A percentile compares a stretch with the other conserved stretches of the same genome.
These are phyloP conservation scores for Macadamia tetraphylla DNA, from an alignment of 164 flowering plant species.

Conservation along the genomic window DNA sequence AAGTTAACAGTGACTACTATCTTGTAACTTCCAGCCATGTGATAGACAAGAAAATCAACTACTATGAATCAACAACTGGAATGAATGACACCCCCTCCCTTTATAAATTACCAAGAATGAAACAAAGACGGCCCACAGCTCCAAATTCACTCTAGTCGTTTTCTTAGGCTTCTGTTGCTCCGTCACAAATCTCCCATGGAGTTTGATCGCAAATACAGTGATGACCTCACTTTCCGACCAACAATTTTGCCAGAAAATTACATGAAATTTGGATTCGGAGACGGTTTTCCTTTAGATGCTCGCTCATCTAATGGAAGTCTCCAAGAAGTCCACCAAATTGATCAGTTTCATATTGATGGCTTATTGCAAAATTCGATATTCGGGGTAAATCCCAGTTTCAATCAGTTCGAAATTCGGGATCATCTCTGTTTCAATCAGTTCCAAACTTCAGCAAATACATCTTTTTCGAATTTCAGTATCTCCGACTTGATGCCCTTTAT, in stretches of 20 bases:
- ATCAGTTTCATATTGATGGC: constrained; percentile 26
- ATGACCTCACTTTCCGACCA: constrained; percentile 12
- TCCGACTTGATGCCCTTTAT: constrained; percentile 30
- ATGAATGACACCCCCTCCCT: constrained; percentile 4
- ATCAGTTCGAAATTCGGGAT: constrained; percentile 20
- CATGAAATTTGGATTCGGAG: constrained; percentile 25
- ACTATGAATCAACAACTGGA: background rate
- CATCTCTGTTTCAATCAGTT: constrained; percentile 25
- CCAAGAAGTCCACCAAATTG: constrained; percentile 33
- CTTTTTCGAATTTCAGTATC: constrained; percentile 14
- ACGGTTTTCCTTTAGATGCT: constrained; percentile 23
- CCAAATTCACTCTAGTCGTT: background rate
- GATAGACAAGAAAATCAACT: background rate
- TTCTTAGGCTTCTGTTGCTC: background rate
- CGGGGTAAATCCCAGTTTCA: constrained; percentile 13
- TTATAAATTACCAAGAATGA: background rate
- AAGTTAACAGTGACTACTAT: constrained; percentile 17
- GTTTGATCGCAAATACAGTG: constrained; percentile 14
- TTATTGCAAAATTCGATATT: constrained; percentile 19
- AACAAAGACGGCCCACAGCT: background rate
- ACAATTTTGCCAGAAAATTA: constrained; percentile 17
- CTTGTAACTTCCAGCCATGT: constrained; percentile 11
- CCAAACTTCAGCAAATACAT: constrained; percentile 16
- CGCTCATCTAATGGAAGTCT: constrained; percentile 21
- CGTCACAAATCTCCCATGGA: constrained; percentile 18